phyloP scores from a whole-genome alignment of 1,139 yeast species.

The Barnettozyma hawaiiensis region DNA sequence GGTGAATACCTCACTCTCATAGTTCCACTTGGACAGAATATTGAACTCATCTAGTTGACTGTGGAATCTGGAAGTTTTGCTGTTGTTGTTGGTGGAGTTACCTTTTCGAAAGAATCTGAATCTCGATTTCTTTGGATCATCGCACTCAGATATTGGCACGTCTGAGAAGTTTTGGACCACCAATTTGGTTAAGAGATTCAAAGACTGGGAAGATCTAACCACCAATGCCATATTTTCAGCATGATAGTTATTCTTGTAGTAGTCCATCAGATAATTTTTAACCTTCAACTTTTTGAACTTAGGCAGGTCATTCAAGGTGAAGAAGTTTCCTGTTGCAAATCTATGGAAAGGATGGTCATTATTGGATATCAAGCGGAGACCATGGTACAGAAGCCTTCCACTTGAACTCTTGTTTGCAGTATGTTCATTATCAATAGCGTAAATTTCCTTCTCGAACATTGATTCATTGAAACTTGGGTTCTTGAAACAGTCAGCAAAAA shows the following conservation, averaged over 20 bases:
- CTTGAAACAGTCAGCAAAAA: constrained; percentile 47
- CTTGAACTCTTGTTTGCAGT: constrained; percentile 38
- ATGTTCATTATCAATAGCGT: constrained; percentile 63
- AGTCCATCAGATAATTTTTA: constrained; percentile 46
- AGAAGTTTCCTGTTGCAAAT: constrained; percentile 67
- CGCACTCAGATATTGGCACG: constrained; percentile 16
- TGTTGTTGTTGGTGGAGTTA: not conserved
- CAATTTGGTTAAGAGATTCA: constrained; percentile 48
- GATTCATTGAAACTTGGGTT: constrained; percentile 44
- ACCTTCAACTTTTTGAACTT: constrained; percentile 42
- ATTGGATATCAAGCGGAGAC: constrained; percentile 45
- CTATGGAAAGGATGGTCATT: constrained; percentile 55
- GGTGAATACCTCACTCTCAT: constrained; percentile 22
- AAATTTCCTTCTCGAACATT: constrained; percentile 44
- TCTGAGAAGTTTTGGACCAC: constrained; percentile 39
- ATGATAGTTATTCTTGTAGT: constrained; percentile 45
- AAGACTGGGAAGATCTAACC: constrained; percentile 57
- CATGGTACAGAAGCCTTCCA: constrained; percentile 52
- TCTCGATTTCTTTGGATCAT: constrained; percentile 10
- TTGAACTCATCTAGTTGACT: constrained; percentile 10
- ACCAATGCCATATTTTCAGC: constrained; percentile 55
- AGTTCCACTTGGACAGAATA: constrained; percentile 18
- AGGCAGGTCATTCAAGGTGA: constrained; percentile 53
- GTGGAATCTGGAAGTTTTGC: not conserved
- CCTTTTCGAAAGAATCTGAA: not conserved